A percentile compares a stretch with the other conserved stretches of the same genome.
These are phyloP conservation scores for Calonectria pauciramosa DNA, from an alignment of 2,329 filamentous ascomycete species.

Conservation along the genomic window DNA sequence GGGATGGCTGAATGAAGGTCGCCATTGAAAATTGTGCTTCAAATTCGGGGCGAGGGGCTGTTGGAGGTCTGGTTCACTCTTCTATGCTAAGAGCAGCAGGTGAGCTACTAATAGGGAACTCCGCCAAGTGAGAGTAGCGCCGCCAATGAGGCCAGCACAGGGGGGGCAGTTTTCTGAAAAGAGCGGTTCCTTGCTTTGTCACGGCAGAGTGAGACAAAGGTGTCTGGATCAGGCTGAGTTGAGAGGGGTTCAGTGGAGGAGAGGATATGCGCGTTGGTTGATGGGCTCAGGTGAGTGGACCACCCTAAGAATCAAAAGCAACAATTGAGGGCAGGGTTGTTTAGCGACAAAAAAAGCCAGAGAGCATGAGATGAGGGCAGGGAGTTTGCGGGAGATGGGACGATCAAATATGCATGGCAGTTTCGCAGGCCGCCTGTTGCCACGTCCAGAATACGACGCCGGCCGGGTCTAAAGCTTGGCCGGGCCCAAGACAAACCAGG, in stretches of 20 bases:
- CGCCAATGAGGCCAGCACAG: background rate
- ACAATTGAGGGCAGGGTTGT: conserved; percentile 5
- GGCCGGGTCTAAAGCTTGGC: conserved; percentile 27
- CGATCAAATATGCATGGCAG: conserved; percentile 32
- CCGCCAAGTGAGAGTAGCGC: background rate
- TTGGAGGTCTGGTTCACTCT: background rate
- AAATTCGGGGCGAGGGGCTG: background rate
- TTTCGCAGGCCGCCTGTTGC: conserved; percentile 18
- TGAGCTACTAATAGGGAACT: background rate
- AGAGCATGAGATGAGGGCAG: background rate
- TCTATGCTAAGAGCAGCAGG: background rate
- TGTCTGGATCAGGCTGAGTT: conserved; percentile 10
- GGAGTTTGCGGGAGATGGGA: conserved; percentile 21
- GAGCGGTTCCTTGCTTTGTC: background rate
- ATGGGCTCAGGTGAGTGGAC: conserved; percentile 14
- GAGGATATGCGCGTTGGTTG: conserved; percentile 6
- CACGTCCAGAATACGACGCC: conserved; percentile 24
- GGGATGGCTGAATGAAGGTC: conserved; percentile 16
- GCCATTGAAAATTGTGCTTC: conserved; percentile 12
- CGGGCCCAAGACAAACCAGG: conserved; percentile 27
- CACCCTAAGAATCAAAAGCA: conserved; percentile 12
- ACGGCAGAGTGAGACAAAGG: conserved; percentile 9
- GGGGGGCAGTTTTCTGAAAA: background rate
- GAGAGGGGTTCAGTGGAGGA: conserved; percentile 12
- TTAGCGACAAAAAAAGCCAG: background rate